A percentile compares a stretch with the other conserved stretches of the same genome.
These are phyloP conservation scores for Cyphellophora attinorum DNA, from an alignment of 2,329 filamentous ascomycete genomes.

Conservation along the genomic window DNA sequence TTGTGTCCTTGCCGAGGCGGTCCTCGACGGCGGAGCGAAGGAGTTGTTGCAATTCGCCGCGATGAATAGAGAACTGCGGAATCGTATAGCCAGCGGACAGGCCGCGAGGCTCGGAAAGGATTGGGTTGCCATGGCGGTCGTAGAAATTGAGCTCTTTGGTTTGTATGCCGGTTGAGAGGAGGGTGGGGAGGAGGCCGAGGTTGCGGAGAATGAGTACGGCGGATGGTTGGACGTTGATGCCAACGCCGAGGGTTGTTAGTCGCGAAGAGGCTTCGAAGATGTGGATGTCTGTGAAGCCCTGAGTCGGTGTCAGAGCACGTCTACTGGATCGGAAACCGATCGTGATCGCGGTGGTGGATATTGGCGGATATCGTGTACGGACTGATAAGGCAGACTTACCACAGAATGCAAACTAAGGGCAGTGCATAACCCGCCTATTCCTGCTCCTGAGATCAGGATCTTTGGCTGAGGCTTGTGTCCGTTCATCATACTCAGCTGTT, in stretches of 20 bases:
- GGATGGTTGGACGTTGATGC: neutral
- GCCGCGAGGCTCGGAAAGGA: constrained; percentile 1
- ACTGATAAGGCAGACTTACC: neutral
- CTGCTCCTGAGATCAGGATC: neutral
- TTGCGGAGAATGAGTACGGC: neutral
- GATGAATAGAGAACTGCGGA: neutral
- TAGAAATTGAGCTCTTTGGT: constrained; percentile 1
- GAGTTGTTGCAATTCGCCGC: neutral
- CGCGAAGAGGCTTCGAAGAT: neutral
- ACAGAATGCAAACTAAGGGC: neutral
- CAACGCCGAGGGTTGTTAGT: neutral
- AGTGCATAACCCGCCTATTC: neutral
- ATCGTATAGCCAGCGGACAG: neutral
- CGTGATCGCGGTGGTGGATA: neutral
- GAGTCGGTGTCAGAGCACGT: neutral
- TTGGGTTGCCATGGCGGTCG: neutral
- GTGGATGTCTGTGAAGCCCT: neutral
- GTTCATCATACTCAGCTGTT: no score
- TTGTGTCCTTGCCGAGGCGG: neutral
- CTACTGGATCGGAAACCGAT: neutral
- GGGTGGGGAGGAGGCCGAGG: neutral
- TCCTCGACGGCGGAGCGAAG: neutral
- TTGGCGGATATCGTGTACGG: no score
- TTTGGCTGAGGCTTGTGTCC: neutral
- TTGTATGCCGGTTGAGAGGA: neutral